A percentile compares a stretch with the other conserved stretches of the same genome.
Conservation (phyloP, 2,329 filamentous ascomycete genomes). For the Stagonosporopsis cucurbitacearum region DNA sequence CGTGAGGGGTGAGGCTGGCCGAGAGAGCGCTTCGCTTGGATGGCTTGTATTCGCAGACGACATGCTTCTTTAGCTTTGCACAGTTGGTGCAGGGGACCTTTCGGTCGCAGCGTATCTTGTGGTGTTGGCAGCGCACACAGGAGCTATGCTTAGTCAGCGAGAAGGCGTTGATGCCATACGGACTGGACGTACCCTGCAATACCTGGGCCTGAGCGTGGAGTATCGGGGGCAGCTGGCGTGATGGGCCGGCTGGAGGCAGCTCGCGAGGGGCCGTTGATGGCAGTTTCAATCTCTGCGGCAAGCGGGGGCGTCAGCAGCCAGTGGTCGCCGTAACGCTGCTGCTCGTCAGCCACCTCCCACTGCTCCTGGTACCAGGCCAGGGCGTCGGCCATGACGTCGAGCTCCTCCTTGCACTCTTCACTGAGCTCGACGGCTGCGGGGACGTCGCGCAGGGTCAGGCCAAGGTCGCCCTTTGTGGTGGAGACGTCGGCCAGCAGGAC, state of each 20-base stretch:
- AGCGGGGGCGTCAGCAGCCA: slow-evolving; percentile 67
- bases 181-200: slow-evolving; percentile 18
- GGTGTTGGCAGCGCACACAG: slow-evolving; percentile 14
- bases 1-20: not conserved
- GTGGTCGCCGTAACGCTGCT: slow-evolving; percentile 63
- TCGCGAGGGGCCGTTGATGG: slow-evolving; percentile 19
- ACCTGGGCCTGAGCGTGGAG: slow-evolving; percentile 7
- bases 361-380: slow-evolving; percentile 69
- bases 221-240: slow-evolving; percentile 16
- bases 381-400: slow-evolving; percentile 73
- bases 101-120: slow-evolving; percentile 24
- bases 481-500: slow-evolving; percentile 63
- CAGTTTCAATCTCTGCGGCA: slow-evolving; percentile 46
- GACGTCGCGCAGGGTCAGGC: slow-evolving; percentile 60
- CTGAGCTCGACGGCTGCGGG: slow-evolving; percentile 77
- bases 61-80: slow-evolving; percentile 4
- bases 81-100: slow-evolving; percentile 19
- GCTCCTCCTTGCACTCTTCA: slow-evolving; percentile 65
- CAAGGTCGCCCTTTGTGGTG: slow-evolving; percentile 45
- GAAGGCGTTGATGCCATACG: rapidly evolving
- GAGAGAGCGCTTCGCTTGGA: not conserved
- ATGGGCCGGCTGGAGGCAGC: slow-evolving; percentile 26
- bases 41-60: slow-evolving; percentile 9
- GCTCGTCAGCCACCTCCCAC: slow-evolving; percentile 67
- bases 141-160: slow-evolving; percentile 11